Base-by-base conservation (phyloP, 768 basidiomycete genomes). In the Mycena galopus region DNA sequence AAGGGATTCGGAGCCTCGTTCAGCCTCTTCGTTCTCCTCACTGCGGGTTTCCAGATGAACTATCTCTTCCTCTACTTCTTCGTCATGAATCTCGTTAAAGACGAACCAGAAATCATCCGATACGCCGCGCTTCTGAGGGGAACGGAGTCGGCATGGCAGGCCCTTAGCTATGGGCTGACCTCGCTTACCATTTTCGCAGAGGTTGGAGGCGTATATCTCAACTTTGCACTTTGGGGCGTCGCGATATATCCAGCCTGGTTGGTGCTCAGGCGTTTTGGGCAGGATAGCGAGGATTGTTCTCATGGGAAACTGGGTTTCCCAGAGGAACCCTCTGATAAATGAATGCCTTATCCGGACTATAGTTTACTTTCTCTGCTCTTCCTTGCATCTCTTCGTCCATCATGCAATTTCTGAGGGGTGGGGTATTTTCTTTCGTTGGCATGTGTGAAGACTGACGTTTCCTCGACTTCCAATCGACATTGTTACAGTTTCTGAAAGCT, bases 51-150 rank as follows among this genome's bases (percentile, higher is more conserved):
- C 55, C 66, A 67, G 35, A 12, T 42, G 21, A 56, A 67, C 29
- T 69, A 69, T 25, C 39, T 69, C n/a, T 69, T 69, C 53, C 33
- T 67, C 51, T 67, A 55, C 32, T 67, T 67, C 51, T 29, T 67
- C 29, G 29, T 53, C 55, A 50, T n/a, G 21, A 39, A 67, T 32
- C 51, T 67, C 11, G 65, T 37, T n/a, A 23, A 53, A 39, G 37
- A 33, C 27, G 51, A 67, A 55, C n/a, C 19, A 19, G 33, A 67
- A 42, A 44, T 67, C 27, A 57, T 67, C 23, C 53, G 65, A 35
- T 55, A 55, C 37, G 65, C 65, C 19, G 65, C 51, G 11, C 17
- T 67, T 8, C 32, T 67, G 21, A 25, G 65, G 7, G 65, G 51
- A 37, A 57, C 55, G 6, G 65, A 67, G 55, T 56, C 50, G 8